Percentiles rank a stretch among this genome's conserved stretches.
Evolutionary conservation across 805 yeast genomes (phyloP).

Genomic region (Candida silvatica): DNA sequence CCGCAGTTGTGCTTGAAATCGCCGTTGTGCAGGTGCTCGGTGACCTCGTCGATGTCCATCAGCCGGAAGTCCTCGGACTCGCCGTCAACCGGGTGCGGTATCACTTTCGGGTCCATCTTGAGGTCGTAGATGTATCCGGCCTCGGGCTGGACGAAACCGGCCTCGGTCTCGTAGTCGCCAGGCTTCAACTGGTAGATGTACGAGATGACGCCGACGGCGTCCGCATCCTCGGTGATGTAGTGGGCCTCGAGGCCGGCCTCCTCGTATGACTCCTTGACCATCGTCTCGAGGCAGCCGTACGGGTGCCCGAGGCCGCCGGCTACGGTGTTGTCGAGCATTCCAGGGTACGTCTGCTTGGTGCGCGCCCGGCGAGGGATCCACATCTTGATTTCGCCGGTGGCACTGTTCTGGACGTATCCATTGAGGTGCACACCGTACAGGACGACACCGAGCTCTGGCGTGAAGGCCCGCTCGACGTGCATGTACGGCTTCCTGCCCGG

Average conservation of each 20-base stretch:
- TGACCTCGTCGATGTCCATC: slow-evolving; percentile 51
- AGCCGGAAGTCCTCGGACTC: slow-evolving; percentile 72
- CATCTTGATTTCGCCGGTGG: slow-evolving; percentile 37
- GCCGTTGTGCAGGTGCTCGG: slow-evolving; percentile 36
- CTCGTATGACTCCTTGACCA: slow-evolving; percentile 78
- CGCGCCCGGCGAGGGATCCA: slow-evolving; percentile 85
- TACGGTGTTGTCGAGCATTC: slow-evolving; percentile 84
- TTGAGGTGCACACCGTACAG: slow-evolving; percentile 87
- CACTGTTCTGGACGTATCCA: slow-evolving; percentile 45
- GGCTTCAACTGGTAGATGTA: slow-evolving; percentile 43
- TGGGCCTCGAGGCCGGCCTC: slow-evolving; percentile 72
- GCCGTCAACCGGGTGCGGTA: slow-evolving; percentile 57
- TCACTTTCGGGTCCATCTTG: slow-evolving; percentile 34
- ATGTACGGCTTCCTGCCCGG: slow-evolving; percentile 51
- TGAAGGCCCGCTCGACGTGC: slow-evolving; percentile 69
- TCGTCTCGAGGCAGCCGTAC: slow-evolving; percentile 64
- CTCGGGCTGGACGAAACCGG: slow-evolving; percentile 78
- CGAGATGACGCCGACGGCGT: slow-evolving; percentile 56
- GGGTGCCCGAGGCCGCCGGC: slow-evolving; percentile 95
- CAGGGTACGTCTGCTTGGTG: slow-evolving; percentile 82
- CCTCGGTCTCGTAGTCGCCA: slow-evolving; percentile 28
- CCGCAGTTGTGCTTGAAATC: slow-evolving; percentile 91
- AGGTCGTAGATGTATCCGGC: slow-evolving; percentile 77
- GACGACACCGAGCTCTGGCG: slow-evolving; percentile 75
- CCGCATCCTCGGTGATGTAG: slow-evolving; percentile 37